These are phyloP conservation scores for Geosmithia putterillii DNA, from an alignment of 2,329 filamentous ascomycete genomes.

Conservation along the genomic window DNA sequence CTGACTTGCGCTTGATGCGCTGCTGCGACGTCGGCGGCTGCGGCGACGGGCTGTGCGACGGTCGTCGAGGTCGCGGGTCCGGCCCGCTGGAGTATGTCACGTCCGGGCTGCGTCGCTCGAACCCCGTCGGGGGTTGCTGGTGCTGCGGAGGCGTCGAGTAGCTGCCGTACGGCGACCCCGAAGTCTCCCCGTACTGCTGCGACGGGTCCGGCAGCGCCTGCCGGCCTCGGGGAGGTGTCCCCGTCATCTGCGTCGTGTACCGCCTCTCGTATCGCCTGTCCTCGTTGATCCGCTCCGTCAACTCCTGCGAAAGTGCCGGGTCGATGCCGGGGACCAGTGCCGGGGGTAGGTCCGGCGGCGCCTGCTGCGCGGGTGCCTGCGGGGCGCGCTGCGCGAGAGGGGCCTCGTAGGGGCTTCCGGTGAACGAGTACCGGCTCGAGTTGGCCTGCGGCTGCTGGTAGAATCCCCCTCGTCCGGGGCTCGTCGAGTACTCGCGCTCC, in stretches of 20 bases:
- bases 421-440: slow-evolving; percentile 16
- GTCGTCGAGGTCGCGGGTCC: background rate
- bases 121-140: background rate
- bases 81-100: slow-evolving; percentile 23
- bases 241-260: slow-evolving; percentile 26
- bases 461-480: slow-evolving; percentile 2
- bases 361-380: slow-evolving; percentile 22
- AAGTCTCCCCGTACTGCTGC: slow-evolving; percentile 12
- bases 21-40: slow-evolving; percentile 31
- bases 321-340: slow-evolving; percentile 51
- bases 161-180: slow-evolving; percentile 15
- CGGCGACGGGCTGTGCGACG: slow-evolving; percentile 18
- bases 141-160: slow-evolving; percentile 3
- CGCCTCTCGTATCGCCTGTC: slow-evolving; percentile 35
- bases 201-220: slow-evolving; percentile 17
- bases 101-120: background rate
- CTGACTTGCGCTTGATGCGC: slow-evolving; percentile 57
- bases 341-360: slow-evolving; percentile 35
- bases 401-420: background rate
- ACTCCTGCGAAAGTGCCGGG: slow-evolving; percentile 39
- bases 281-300: slow-evolving; percentile 44
- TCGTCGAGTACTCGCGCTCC: slow-evolving; percentile 2
- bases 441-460: slow-evolving; percentile 2
- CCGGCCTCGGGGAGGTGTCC: slow-evolving; percentile 28
- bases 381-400: background rate